These are phyloP conservation scores for Syncephalastrum racemosum DNA, from an alignment of 371 early-diverging fungal genomes.

Conservation along the genomic window DNA sequence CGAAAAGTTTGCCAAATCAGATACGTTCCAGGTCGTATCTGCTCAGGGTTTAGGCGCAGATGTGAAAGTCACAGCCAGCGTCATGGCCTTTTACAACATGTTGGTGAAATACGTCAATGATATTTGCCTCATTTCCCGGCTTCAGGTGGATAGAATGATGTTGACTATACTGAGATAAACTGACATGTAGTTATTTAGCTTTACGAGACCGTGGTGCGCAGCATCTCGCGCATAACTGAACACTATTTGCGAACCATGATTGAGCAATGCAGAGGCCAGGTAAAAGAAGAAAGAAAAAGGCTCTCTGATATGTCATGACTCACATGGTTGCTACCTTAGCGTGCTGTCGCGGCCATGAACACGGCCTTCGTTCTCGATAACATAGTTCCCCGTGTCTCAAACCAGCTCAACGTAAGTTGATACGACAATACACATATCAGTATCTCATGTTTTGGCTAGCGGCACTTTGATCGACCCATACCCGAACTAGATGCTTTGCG, in stretches of 20 bases:
- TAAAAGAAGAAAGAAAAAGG: conserved; percentile 9
- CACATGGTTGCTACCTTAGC: conserved; percentile 20
- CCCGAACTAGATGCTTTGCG: conserved; percentile 62
- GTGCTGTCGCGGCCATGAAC: conserved; percentile 57
- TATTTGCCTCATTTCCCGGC: conserved; percentile 64
- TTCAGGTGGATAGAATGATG: conserved; percentile 43
- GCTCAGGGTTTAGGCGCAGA: conserved; percentile 57
- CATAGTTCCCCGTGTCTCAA: conserved; percentile 59
- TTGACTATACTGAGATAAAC: neutral
- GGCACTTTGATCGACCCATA: conserved; percentile 64
- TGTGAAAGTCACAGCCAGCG: conserved; percentile 55
- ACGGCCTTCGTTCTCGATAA: conserved; percentile 62
- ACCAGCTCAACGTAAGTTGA: conserved; percentile 51
- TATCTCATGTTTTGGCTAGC: conserved; percentile 22
- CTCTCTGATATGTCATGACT: no score
- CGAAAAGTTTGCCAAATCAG: conserved; percentile 59
- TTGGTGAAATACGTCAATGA: conserved; percentile 82
- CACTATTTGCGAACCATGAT: conserved; percentile 43
- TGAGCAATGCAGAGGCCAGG: conserved; percentile 42
- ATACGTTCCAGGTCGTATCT: conserved; percentile 59
- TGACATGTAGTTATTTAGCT: conserved; percentile 18
- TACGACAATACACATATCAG: neutral
- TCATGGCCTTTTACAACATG: conserved; percentile 64
- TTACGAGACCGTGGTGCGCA: conserved; percentile 43
- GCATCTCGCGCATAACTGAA: conserved; percentile 40